Evolutionary conservation across 768 basidiomycete species (phyloP), one percentile per base, ranked within the genome.

Genomic region (Cystobasidium tubakii): DNA sequence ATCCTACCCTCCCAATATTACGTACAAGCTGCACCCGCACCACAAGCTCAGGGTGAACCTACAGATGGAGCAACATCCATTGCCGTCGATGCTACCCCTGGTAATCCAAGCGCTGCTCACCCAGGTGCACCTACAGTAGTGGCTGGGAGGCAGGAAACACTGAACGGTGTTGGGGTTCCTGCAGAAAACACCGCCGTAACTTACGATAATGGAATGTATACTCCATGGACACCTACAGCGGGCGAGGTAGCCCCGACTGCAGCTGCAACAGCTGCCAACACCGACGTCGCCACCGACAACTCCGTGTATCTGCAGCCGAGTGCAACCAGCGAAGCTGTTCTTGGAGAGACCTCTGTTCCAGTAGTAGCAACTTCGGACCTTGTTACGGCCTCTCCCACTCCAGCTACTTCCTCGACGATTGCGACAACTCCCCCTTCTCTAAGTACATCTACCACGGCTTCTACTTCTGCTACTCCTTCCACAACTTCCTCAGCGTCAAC

Each of bases 121-220:
- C 42, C 66, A 10, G 66, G 66, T 27, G 66, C 27, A 1, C 66
- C 66, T 6, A 50, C 66, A 10, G 29, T 29, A n/a, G 39, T 67
- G 4, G 29, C 25, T 6, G 63, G 33, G 2, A 65, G 63, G 39
- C 63, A 65, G 34, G 63, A 65, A 27, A 27, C 57, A 3, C 17
- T 31, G 31, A 39, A 33, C 27, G 57, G 57, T 4, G 13, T 62
- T 3, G 57, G 33, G 9, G 63, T 50, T 6, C 23, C 29, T 29
- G 7, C 66, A 46, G 39, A 43, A 25, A 39, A 29, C 15, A 50
- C 27, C 15, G 44, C 39, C 10, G 44, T 39, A 1, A 67, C 66
- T n/a, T 67, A 67, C 66, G 53, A 67, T 36, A 43, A 67, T 31
- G 66, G 66, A 1, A 19, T 67, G 50, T 67, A 67, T 25, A 67